A percentile compares a stretch with the other conserved stretches of the same genome.
Conservation (phyloP, 2,329 filamentous ascomycete genomes). For the Sporothrix sp. region DNA sequence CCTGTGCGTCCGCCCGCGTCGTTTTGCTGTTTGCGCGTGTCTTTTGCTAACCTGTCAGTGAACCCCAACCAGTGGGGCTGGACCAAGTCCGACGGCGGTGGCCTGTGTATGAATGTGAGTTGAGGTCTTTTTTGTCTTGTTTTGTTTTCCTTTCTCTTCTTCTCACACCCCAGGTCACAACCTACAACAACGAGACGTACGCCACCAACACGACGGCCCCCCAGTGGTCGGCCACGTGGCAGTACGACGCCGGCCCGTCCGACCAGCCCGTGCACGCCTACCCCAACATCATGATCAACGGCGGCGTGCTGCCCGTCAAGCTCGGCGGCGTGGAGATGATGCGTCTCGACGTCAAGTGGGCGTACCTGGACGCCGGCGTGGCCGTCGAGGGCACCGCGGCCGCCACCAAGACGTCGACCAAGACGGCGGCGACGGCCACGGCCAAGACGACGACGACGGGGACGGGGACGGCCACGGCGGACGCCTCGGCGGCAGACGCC, state of each 20-base stretch:
- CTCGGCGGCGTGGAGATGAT: conserved; percentile 29
- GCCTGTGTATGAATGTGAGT: not conserved
- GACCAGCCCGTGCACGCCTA: conserved; percentile 43
- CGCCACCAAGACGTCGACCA: not conserved
- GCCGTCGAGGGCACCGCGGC: conserved; percentile 45
- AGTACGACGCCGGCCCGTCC: conserved; percentile 32
- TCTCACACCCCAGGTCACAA: conserved; percentile 39
- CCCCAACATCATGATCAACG: conserved; percentile 42
- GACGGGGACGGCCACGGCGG: not conserved
- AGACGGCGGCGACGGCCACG: not conserved
- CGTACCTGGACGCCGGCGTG: conserved; percentile 24
- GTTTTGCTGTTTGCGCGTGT: not conserved
- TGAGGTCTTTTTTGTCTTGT: no score
- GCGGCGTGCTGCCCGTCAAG: conserved; percentile 32
- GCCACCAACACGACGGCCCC: conserved; percentile 36
- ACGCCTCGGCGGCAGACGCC: not conserved
- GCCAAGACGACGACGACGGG: not conserved
- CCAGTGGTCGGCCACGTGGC: conserved; percentile 43
- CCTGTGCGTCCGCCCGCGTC: conserved; percentile 28
- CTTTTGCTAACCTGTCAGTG: conserved; percentile 26
- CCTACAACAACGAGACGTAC: conserved; percentile 41
- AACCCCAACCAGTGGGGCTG: conserved; percentile 49
- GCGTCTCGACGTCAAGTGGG: conserved; percentile 39
- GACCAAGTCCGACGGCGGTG: conserved; percentile 28
- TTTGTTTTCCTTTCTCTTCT: no score